Conservation (phyloP, 352 stramenopile genomes). For the Pythium aquatile region DNA sequence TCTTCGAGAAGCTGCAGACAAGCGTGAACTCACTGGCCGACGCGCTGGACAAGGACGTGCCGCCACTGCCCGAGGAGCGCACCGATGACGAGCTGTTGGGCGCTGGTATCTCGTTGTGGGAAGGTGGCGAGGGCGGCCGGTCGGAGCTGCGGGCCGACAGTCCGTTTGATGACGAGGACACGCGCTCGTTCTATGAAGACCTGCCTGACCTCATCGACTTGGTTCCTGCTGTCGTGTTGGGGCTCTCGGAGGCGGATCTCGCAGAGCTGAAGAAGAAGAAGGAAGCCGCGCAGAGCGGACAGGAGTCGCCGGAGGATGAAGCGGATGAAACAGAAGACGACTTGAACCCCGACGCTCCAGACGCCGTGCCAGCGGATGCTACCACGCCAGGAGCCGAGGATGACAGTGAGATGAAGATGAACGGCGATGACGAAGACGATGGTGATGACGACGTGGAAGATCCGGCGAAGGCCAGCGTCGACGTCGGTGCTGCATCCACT, state of each 20-base stretch:
- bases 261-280: slow-evolving; percentile 86
- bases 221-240: slow-evolving; percentile 93
- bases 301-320: slow-evolving; percentile 37
- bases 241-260: slow-evolving; percentile 87
- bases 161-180: slow-evolving; percentile 97
- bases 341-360: not conserved
- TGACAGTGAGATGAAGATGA: slow-evolving; percentile 36
- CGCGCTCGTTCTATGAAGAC: slow-evolving; percentile 96
- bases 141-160: slow-evolving; percentile 71
- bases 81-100: slow-evolving; percentile 53
- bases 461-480: slow-evolving; percentile 22
- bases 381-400: slow-evolving; percentile 32
- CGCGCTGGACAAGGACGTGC: slow-evolving; percentile 74
- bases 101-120: slow-evolving; percentile 61
- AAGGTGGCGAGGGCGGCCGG: slow-evolving; percentile 60
- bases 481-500: not conserved
- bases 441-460: slow-evolving; percentile 32
- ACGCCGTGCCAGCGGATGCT: slow-evolving; percentile 16
- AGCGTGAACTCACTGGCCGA: slow-evolving; percentile 82
- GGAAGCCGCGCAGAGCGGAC: slow-evolving; percentile 38
- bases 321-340: slow-evolving; percentile 24
- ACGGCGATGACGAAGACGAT: slow-evolving; percentile 37
- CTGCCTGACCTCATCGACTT: slow-evolving; percentile 94
- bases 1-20: slow-evolving; percentile 86
- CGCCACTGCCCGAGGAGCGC: slow-evolving; percentile 55